Evolutionary conservation across 306 rosid species (phyloP), one percentile per base, ranked within the genome.

Genomic region (Fagus sylvatica): DNA sequence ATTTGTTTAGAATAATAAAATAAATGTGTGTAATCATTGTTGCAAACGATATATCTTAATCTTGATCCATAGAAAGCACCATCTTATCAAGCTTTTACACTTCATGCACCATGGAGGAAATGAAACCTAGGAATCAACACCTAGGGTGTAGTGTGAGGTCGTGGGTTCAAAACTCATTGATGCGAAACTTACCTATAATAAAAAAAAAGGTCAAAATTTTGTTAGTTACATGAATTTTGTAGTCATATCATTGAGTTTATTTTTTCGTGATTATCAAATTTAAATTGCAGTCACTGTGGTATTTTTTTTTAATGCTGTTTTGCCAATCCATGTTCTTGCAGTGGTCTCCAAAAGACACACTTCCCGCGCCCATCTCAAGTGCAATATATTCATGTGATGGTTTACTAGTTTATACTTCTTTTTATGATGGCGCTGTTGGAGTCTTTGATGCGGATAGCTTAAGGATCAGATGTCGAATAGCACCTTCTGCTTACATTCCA

Each of bases 301-400:
- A 57, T 28, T 34, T 7, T 9, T 9, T 34, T 53, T n/a, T 53
- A 32, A 11, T 72, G 60, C 69, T 72, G 30, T 53, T 39, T 64
- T 70, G 68, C 74, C 54, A 49, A 22, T 61, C 34, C 5, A 17
- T 57, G 43, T 64, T 33, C 60, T 82, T 73, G 74, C 19, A 84
- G 88, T 84, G 88, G 88, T 74, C 77, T 64, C 82, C 85, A 1
- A 84, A 77, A 77, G 88, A 84, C 40, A 73, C 85, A 42, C 75
- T 77, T 0, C 4, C 82, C 0, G 83, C 82, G 69, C 72, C 79
- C 76, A 84, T 84, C 74, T 84, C 88, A 46, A 77, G 88, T 77
- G 88, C 88, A 61, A 77, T 84, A 73, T 84, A 84, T 74, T 84
- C 88, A 46, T 84, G 88, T 7, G 88, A 84, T 56, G 80, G 88